Conservation (phyloP, 768 basidiomycete species). For the Suillus luteus region DNA sequence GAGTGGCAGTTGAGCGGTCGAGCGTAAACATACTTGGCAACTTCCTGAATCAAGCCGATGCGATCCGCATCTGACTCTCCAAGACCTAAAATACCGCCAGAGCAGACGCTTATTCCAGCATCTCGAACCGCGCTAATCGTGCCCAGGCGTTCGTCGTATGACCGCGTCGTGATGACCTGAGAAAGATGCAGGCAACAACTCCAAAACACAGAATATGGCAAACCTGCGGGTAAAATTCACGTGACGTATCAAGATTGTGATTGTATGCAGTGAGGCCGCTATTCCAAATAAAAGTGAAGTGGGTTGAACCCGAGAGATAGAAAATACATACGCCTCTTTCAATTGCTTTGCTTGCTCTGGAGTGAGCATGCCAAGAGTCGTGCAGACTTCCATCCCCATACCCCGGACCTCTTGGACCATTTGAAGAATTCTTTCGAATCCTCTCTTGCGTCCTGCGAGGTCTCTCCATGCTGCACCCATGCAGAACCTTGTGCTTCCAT, state of each 20-base stretch:
- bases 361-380: conserved; percentile 95
- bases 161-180: conserved; percentile 93
- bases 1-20: neutral
- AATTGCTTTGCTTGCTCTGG: conserved; percentile 90
- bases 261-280: conserved; percentile 97
- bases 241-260: conserved; percentile 97
- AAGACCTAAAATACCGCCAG: conserved; percentile 92
- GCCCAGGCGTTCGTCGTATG: conserved; percentile 89
- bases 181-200: conserved; percentile 11
- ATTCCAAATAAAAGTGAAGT: conserved; percentile 12
- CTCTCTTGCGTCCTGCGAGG: conserved; percentile 87
- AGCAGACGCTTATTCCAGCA: conserved; percentile 96
- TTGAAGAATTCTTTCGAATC: conserved; percentile 88
- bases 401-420: conserved; percentile 91
- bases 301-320: conserved; percentile 10
- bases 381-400: conserved; percentile 99
- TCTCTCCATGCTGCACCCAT: conserved; percentile 99
- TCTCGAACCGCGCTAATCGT: conserved; percentile 91
- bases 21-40: conserved; percentile 67
- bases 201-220: conserved; percentile 16
- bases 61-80: conserved; percentile 91
- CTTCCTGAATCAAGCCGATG: conserved; percentile 92
- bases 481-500: conserved; percentile 96
- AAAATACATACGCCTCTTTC: conserved; percentile 79
- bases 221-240: conserved; percentile 94